Percentiles rank a stretch among this genome's conserved stretches.
Evolutionary conservation across 805 yeast species (phyloP).

Genomic region (Candida vaughaniae): DNA sequence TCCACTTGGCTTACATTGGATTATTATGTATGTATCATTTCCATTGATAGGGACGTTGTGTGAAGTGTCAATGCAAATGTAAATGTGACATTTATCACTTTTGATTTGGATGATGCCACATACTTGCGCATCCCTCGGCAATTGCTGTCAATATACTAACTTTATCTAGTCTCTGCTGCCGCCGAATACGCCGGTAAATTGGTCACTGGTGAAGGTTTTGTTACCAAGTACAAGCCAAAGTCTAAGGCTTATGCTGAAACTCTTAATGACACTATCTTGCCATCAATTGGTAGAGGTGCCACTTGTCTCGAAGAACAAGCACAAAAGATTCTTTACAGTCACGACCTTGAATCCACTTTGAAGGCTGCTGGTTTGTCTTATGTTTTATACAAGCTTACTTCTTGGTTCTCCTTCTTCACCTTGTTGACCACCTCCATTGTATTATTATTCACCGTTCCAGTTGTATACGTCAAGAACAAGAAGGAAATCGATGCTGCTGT

Average conservation of each 20-base stretch:
- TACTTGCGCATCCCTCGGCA: no score
- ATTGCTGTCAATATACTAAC: slow-evolving; percentile 20
- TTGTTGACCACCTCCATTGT: slow-evolving; percentile 58
- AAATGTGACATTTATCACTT: no score
- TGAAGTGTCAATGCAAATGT: neutral
- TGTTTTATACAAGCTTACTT: slow-evolving; percentile 67
- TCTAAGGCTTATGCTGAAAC: slow-evolving; percentile 33
- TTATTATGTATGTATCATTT: slow-evolving; percentile 44
- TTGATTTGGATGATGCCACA: no score
- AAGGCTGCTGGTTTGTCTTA: slow-evolving; percentile 69
- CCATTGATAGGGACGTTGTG: neutral
- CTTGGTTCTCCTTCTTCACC: slow-evolving; percentile 71
- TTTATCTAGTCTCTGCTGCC: slow-evolving; percentile 53
- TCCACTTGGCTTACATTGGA: slow-evolving; percentile 58
- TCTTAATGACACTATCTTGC: slow-evolving; percentile 39
- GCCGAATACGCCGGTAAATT: slow-evolving; percentile 76
- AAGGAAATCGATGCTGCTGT: slow-evolving; percentile 70
- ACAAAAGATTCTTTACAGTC: slow-evolving; percentile 63
- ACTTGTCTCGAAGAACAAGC: slow-evolving; percentile 52
- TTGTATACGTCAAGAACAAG: slow-evolving; percentile 70
- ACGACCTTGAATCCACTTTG: slow-evolving; percentile 69
- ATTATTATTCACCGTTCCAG: slow-evolving; percentile 72
- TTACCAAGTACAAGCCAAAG: slow-evolving; percentile 73
- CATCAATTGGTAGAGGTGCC: slow-evolving; percentile 42
- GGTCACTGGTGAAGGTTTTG: slow-evolving; percentile 76